Base-by-base conservation (phyloP, 306 rosid genomes). In the Quercus berberidifolia region DNA sequence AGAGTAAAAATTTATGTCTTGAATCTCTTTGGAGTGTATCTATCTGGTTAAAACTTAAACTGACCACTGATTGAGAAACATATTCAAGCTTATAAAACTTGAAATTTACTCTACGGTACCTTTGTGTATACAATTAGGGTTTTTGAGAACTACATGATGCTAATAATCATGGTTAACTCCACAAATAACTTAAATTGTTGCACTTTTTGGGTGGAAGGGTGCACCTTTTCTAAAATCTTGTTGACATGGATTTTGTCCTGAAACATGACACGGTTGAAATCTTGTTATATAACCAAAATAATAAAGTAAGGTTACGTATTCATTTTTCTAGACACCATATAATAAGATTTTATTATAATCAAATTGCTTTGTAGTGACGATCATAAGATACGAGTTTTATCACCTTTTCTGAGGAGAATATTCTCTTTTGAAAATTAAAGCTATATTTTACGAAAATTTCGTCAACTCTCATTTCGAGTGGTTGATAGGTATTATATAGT, bases 401-500 rank as follows among this genome's bases (percentile, higher is more conserved):
- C 35, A n/a, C 41, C 31, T 57, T 75, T 46, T 17, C 46, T 13
- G 21, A 52, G 77, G 28, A 75, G 19, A 62, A 64, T 41, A 8
- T 68, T 58, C 13, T 15, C 26, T 25, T 23, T 75, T 35, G 13
- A 30, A 80, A 30, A 41, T 63, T 46, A 20, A 17, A 33, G 67
- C 67, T 49, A 28, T 69, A 6, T 69, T 8, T 52, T 46, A 18
- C 31, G 75, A 79, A 56, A 71, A 70, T 80, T 86, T 83, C 74
- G 76, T 87, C 78, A 6, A 86, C 81, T 74, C 30, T 81, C 75
- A 75, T 74, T 81, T 78, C 41, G 78, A 87, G 91, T 84, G 56
- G 93, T 88, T 85, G 77, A 81, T 21, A 56, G 1, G 88, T 83
- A 75, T 76, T 81, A 41, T 41, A 41, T 41, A 77, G 79, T 87